phyloP scores from a whole-genome alignment of 176 grass and related monocot species.

The Triticum turgidum region DNA sequence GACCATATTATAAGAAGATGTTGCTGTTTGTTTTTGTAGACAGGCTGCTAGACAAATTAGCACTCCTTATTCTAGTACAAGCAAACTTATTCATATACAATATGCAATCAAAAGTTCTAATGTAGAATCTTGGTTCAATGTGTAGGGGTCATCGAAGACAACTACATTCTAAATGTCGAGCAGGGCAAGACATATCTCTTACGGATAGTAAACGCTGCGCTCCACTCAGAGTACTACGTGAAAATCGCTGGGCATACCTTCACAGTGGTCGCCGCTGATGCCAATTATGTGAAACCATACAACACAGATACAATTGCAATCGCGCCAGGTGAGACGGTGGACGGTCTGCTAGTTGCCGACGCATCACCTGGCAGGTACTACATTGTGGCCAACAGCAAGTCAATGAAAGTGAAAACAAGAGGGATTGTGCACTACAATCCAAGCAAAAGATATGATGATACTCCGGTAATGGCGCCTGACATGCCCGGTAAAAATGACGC shows the following conservation, averaged over 20 bases:
- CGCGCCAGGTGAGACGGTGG: slow-evolving; percentile 23
- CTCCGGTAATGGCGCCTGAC: background rate
- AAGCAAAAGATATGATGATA: no score
- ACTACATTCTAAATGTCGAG: no score
- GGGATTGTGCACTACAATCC: background rate
- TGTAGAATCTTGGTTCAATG: no score
- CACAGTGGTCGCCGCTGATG: slow-evolving; percentile 26
- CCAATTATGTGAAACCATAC: slow-evolving; percentile 25
- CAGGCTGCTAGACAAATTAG: no score
- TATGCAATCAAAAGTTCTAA: no score
- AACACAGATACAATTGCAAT: slow-evolving; percentile 3
- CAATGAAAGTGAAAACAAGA: background rate
- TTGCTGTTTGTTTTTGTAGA: no score
- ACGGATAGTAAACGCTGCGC: background rate
- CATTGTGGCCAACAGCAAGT: background rate
- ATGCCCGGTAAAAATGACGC: background rate
- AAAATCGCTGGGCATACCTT: slow-evolving; percentile 3
- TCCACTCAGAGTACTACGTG: slow-evolving; percentile 5
- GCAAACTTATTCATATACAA: no score
- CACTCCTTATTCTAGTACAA: no score
- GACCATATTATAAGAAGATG: no score
- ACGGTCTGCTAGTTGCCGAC: slow-evolving; percentile 27
- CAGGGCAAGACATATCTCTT: no score
- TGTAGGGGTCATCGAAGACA: no score
- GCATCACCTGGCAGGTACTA: slow-evolving; percentile 6